These are phyloP conservation scores for Darksidea phi DNA, from an alignment of 495 filamentous ascomycete genomes.

Conservation along the genomic window DNA sequence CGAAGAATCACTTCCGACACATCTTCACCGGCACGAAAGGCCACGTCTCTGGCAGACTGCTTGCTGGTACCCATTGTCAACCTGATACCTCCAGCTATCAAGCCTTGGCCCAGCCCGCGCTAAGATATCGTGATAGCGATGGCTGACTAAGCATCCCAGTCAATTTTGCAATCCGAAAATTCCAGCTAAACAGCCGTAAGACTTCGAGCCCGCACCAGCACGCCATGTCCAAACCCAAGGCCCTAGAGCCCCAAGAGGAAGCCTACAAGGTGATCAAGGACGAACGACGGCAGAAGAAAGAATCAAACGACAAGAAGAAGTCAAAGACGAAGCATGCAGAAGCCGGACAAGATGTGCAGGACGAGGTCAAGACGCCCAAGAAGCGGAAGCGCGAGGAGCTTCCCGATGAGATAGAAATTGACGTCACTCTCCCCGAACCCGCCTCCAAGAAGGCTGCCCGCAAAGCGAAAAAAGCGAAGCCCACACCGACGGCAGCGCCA, in stretches of 20 bases:
- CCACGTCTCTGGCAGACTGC: no score
- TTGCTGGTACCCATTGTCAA: no score
- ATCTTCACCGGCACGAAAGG: no score
- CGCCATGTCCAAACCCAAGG: not conserved
- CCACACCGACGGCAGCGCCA: constrained; percentile 21
- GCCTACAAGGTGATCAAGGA: constrained; percentile 3
- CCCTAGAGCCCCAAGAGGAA: not conserved
- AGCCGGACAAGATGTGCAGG: not conserved
- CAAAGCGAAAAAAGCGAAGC: constrained; percentile 51
- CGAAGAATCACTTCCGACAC: no score
- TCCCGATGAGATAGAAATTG: constrained; percentile 71
- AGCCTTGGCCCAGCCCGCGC: constrained; percentile 1
- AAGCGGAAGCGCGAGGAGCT: constrained; percentile 45
- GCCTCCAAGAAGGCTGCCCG: constrained; percentile 75
- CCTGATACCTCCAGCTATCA: no score
- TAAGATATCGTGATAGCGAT: not conserved
- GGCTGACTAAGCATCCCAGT: not conserved
- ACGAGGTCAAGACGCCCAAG: constrained; percentile 5
- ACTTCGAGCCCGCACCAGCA: not conserved
- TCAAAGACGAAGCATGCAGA: constrained; percentile 2
- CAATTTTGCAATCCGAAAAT: no score
- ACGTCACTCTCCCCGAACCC: constrained; percentile 81
- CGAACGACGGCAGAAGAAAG: constrained; percentile 12
- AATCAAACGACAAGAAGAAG: constrained; percentile 10
- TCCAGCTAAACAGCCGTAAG: not conserved